phyloP scores from a whole-genome alignment of 2,329 filamentous ascomycete genomes.

The Plectosphaerella sp. region DNA sequence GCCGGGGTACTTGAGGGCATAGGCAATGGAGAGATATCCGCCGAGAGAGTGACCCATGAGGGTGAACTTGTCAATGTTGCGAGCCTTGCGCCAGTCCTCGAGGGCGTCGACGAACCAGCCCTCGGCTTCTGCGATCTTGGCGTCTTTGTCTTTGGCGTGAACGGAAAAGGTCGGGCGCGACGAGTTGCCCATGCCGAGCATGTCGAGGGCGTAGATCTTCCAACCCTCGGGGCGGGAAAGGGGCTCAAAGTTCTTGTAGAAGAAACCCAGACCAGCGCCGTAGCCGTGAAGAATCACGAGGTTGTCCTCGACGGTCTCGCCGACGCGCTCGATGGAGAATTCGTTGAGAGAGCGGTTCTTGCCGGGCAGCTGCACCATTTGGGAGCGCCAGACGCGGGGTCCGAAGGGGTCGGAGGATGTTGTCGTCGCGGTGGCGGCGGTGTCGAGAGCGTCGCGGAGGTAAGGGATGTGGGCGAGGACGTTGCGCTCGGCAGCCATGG shows the following conservation, averaged over 20 bases:
- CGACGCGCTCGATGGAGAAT: slow-evolving; percentile 81
- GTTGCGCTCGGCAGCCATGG: slow-evolving; percentile 78
- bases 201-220: slow-evolving; percentile 70
- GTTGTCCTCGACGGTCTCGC: slow-evolving; percentile 75
- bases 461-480: slow-evolving; percentile 85
- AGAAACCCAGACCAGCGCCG: slow-evolving; percentile 92
- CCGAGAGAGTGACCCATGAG: slow-evolving; percentile 89
- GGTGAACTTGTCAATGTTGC: slow-evolving; percentile 89
- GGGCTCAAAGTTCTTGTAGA: slow-evolving; percentile 96
- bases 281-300: slow-evolving; percentile 97
- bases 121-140: slow-evolving; percentile 84
- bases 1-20: slow-evolving; percentile 94
- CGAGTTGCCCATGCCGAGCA: slow-evolving; percentile 25
- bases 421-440: slow-evolving; percentile 43
- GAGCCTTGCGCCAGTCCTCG: slow-evolving; percentile 89
- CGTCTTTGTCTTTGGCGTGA: slow-evolving; percentile 72
- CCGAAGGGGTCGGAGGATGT: slow-evolving; percentile 70
- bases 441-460: slow-evolving; percentile 69
- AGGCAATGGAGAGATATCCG: slow-evolving; percentile 91
- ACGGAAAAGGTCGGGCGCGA: slow-evolving; percentile 56
- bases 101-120: slow-evolving; percentile 94
- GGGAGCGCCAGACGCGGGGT: slow-evolving; percentile 78
- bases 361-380: slow-evolving; percentile 78
- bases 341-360: slow-evolving; percentile 89
- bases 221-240: slow-evolving; percentile 75